Conservation (phyloP, 805 yeast species). For the Wilhelminamyces savonicus region DNA sequence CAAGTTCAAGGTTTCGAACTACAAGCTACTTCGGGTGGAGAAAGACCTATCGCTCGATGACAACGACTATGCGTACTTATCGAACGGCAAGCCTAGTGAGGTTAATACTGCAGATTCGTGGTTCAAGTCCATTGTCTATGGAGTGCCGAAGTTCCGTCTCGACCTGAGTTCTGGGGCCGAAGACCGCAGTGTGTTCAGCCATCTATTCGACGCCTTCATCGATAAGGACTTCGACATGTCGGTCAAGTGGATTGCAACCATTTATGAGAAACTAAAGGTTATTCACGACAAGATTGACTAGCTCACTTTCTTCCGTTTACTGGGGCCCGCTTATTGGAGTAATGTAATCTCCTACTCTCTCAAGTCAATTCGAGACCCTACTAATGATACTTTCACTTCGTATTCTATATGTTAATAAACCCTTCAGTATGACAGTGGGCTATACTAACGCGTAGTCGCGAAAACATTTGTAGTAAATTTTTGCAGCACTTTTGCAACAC, state of each 20-base stretch:
- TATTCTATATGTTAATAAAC: no score
- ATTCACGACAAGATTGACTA: constrained; percentile 11
- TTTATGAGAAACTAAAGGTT: constrained; percentile 17
- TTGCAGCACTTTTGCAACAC: no score
- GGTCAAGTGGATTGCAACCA: constrained; percentile 16
- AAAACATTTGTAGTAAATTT: no score
- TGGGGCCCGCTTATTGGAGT: no score
- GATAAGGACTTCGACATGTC: constrained; percentile 16
- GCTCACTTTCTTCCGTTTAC: no score
- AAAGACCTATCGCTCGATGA: constrained; percentile 16
- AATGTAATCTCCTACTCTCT: no score
- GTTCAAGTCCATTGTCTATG: constrained; percentile 16
- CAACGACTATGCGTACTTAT: constrained; percentile 13
- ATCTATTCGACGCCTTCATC: constrained; percentile 13
- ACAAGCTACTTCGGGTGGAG: constrained; percentile 39
- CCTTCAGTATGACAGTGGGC: no score
- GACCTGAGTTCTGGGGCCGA: constrained; percentile 2
- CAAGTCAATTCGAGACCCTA: no score
- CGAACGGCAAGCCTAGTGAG: no score
- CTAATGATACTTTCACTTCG: no score
- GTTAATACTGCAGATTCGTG: no score
- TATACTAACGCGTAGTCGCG: no score
- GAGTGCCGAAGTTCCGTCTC: constrained; percentile 10
- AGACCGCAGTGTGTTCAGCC: constrained; percentile 13
- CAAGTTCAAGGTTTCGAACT: constrained; percentile 48